Evolutionary conservation across 352 stramenopile species (phyloP), one percentile per base, ranked within the genome.

Genomic region (Phytophthora foliorum): DNA sequence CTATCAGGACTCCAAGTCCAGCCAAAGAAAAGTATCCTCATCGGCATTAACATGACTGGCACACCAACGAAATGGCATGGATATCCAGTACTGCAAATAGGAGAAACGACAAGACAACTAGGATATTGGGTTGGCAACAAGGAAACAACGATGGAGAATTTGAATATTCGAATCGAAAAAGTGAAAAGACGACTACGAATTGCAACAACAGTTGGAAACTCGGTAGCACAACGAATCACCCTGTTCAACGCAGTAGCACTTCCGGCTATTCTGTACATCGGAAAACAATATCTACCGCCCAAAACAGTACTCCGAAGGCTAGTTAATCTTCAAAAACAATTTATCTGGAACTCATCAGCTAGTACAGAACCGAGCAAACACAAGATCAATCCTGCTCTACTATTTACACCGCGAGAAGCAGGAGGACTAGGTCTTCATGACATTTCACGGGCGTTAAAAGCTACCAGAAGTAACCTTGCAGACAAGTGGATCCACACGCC

Each of bases 201-300:
- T 4, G 31, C 49, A 41, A 56, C 49, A 2, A 59, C 24, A 39
- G 14, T 39, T 11, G 14, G 34, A 11, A 39, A 39, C 34, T 39
- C 34, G 34, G 34, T 39, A 17, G 34, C 34, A 39, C 34, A 39
- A 4, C 24, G 57, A 11, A 29, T 57, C 1, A 24, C 32, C 2
- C 46, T 58, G 2, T 58, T 66, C 21, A 65, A 65, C 24, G 31
- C 25, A 1, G 46, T 65, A 7, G 14, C 51, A 4, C 36, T 66
- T 14, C 48, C 46, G 6, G 16, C 36, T 7, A 58, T 66, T 17
- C 14, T 58, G 13, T n/a, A n/a, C n/a, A n/a, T n/a, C n/a, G n/a
- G n/a, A n/a, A n/a, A n/a, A n/a, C n/a, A n/a, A n/a, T n/a, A n/a
- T n/a, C n/a, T n/a, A n/a, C n/a, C n/a, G n/a, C n/a, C n/a, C n/a